These are phyloP conservation scores for Colletotrichum liriopes DNA, from an alignment of 2,329 filamentous ascomycete species.

Conservation along the genomic window DNA sequence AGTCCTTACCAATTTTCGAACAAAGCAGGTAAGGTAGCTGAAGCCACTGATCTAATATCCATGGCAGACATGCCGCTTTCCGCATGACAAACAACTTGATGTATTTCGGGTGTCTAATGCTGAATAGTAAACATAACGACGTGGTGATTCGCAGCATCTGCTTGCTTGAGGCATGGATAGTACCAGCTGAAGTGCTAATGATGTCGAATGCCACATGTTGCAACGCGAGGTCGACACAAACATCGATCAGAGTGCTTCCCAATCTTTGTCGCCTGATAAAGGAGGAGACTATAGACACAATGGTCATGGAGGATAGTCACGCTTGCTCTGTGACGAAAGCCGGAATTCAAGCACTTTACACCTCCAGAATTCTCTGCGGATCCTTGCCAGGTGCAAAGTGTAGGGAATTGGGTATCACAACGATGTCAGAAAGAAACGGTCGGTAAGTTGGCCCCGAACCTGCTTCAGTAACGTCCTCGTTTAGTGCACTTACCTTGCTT, in stretches of 20 bases:
- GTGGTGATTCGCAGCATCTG: no score
- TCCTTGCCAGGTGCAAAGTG: not conserved
- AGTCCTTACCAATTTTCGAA: not conserved
- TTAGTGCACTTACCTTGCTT: no score
- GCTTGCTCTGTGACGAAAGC: not conserved
- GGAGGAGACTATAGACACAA: not conserved
- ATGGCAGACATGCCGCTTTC: not conserved
- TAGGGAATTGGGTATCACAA: not conserved
- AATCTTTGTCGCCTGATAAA: not conserved
- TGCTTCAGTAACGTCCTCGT: no score
- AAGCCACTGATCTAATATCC: not conserved
- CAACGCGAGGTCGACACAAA: not conserved
- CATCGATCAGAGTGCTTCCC: not conserved
- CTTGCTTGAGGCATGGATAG: not conserved
- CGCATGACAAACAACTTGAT: no score
- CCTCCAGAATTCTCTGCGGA: no score
- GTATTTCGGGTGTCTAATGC: not conserved
- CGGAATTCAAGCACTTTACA: no score
- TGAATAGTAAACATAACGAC: not conserved
- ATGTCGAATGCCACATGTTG: not conserved
- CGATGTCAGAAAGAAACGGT: no score
- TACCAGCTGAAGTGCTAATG: no score
- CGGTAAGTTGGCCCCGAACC: no score
- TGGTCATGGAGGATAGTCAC: not conserved
- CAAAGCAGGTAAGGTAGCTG: not conserved